These are phyloP conservation scores for Waltergamsia citrina DNA, from an alignment of 2,329 filamentous ascomycete species.

Conservation along the genomic window DNA sequence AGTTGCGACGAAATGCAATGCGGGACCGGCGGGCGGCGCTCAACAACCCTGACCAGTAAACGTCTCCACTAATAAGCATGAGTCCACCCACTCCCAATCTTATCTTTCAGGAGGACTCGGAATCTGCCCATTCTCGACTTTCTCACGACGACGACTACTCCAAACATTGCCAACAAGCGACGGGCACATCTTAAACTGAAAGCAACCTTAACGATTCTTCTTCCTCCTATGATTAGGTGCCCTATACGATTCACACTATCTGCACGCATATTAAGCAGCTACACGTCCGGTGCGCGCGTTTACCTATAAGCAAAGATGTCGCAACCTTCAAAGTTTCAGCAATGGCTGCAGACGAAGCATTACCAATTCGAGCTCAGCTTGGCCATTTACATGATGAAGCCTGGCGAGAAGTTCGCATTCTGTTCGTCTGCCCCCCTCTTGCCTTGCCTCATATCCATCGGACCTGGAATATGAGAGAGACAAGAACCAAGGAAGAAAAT, in stretches of 20 bases:
- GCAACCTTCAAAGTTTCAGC: slow-evolving; percentile 47
- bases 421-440: slow-evolving; percentile 64
- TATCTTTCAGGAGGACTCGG: background rate
- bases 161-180: too few relatives aligned
- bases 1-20: too few relatives aligned
- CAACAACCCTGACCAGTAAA: too few relatives aligned
- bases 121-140: background rate
- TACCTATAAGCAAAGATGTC: slow-evolving; percentile 18
- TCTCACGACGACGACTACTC: background rate
- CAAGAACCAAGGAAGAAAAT: background rate
- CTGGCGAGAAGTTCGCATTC: slow-evolving; percentile 93
- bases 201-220: too few relatives aligned
- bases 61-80: too few relatives aligned
- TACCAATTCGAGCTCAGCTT: slow-evolving; percentile 99
- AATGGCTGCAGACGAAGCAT: slow-evolving; percentile 88
- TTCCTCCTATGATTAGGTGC: too few relatives aligned
- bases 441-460: slow-evolving; percentile 82
- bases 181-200: too few relatives aligned
- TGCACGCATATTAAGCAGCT: too few relatives aligned
- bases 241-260: too few relatives aligned
- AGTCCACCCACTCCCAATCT: too few relatives aligned
- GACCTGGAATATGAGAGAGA: background rate
- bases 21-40: too few relatives aligned
- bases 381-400: slow-evolving; percentile 93
- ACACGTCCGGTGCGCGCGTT: background rate